Conservation (phyloP, 2,329 filamentous ascomycete species). For the Xylariaceae sp. region DNA sequence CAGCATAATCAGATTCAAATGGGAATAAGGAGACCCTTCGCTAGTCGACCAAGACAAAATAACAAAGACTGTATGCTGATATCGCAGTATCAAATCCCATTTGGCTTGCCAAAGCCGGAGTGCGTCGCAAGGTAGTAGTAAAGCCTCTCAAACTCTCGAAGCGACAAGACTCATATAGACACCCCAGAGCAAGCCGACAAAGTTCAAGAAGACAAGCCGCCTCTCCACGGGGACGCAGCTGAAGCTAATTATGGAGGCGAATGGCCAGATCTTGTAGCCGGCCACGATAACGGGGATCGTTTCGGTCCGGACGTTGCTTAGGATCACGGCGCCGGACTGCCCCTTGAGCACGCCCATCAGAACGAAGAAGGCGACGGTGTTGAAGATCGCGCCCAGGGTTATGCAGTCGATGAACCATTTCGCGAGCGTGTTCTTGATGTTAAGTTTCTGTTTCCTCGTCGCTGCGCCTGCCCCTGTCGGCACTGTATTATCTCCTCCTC, state of each 20-base stretch:
- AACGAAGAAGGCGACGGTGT: slow-evolving; percentile 42
- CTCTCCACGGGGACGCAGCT: slow-evolving; percentile 44
- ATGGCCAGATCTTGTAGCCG: slow-evolving; percentile 48
- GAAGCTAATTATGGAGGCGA: slow-evolving; percentile 47
- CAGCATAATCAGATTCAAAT: no score
- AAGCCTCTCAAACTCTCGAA: slow-evolving; percentile 33
- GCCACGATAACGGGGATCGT: slow-evolving; percentile 44
- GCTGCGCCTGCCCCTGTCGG: slow-evolving; percentile 1
- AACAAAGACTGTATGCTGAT: no score
- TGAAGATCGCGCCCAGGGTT: slow-evolving; percentile 41
- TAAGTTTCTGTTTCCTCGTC: slow-evolving; percentile 32
- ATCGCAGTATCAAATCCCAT: no score
- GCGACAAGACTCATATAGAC: slow-evolving; percentile 47
- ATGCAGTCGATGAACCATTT: slow-evolving; percentile 50
- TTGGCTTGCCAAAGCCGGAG: no score
- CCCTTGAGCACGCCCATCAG: slow-evolving; percentile 43
- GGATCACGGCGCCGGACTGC: slow-evolving; percentile 33
- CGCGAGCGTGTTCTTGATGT: slow-evolving; percentile 37
- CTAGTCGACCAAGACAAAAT: no score
- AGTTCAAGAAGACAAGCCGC: slow-evolving; percentile 45
- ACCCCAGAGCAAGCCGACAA: slow-evolving; percentile 45
- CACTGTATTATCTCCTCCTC: no score
- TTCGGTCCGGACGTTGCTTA: slow-evolving; percentile 36
- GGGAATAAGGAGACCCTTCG: no score
- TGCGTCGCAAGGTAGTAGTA: no score